Percentiles rank a stretch among this genome's conserved stretches.
These are phyloP conservation scores for Rhodotorula sp. DNA, from an alignment of 1,284 basidiomycete genomes.

Conservation along the genomic window DNA sequence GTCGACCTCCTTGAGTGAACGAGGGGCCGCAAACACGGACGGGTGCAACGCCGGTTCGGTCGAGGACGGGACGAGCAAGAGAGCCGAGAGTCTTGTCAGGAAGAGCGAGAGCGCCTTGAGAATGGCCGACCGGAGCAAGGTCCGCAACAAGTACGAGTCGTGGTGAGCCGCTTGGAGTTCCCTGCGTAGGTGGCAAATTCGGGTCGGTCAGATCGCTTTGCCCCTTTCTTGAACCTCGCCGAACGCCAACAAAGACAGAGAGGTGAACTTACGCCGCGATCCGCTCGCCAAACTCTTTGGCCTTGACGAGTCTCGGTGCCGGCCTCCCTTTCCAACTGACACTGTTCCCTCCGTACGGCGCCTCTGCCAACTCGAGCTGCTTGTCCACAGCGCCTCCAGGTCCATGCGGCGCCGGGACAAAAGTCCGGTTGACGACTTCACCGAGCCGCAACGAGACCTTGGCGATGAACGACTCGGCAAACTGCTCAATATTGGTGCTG, in stretches of 20 bases:
- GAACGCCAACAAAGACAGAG: not conserved
- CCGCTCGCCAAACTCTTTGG: slow-evolving; percentile 37
- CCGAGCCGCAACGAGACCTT: slow-evolving; percentile 41
- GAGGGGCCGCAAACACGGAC: slow-evolving; percentile 20
- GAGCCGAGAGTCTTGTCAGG: slow-evolving; percentile 42
- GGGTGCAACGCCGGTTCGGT: slow-evolving; percentile 21
- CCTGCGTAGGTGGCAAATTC: slow-evolving; percentile 8
- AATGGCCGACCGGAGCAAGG: slow-evolving; percentile 44
- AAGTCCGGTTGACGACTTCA: slow-evolving; percentile 44
- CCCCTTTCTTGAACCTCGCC: no score
- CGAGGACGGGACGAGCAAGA: slow-evolving; percentile 37
- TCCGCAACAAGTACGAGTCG: slow-evolving; percentile 45
- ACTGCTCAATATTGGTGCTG: slow-evolving; percentile 21
- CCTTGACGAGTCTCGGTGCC: slow-evolving; percentile 37
- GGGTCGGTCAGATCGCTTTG: not conserved
- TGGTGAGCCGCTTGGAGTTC: slow-evolving; percentile 40
- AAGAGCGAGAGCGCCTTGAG: slow-evolving; percentile 45
- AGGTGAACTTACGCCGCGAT: slow-evolving; percentile 31
- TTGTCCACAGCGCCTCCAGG: slow-evolving; percentile 17
- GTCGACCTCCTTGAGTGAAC: slow-evolving; percentile 37
- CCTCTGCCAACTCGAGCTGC: slow-evolving; percentile 10
- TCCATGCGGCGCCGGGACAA: slow-evolving; percentile 26
- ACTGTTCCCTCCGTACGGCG: slow-evolving; percentile 9
- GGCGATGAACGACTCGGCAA: slow-evolving; percentile 43
- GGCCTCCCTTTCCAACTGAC: slow-evolving; percentile 20